These are phyloP conservation scores for Piper betle DNA, from an alignment of 164 flowering plant species.

Conservation along the genomic window DNA sequence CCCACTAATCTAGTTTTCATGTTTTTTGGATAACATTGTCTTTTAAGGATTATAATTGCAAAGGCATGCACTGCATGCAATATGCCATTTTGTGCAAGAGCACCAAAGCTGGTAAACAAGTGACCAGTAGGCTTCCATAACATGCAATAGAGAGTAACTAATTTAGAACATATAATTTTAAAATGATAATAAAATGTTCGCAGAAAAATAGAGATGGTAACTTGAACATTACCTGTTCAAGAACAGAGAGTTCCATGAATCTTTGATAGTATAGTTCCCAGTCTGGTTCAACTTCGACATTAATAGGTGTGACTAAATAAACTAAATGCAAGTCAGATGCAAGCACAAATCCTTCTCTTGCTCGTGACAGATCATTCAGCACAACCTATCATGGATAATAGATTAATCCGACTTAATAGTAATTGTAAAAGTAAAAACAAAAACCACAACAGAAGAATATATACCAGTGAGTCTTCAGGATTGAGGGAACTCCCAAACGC, in stretches of 20 bases:
- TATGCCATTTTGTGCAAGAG: too few species aligned
- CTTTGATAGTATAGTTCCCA: constrained; percentile 91
- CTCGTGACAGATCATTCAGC: constrained; percentile 86
- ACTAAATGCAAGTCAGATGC: constrained; percentile 97
- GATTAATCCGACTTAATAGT: neutral
- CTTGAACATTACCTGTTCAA: constrained; percentile 59
- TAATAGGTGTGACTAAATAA: constrained; percentile 84
- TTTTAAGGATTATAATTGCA: too few species aligned
- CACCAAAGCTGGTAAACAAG: too few species aligned
- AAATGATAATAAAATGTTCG: neutral
- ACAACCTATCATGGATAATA: constrained; percentile 43
- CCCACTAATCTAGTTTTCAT: too few species aligned
- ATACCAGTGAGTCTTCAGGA: constrained; percentile 98
- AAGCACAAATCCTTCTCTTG: constrained; percentile 94
- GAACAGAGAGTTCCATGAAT: constrained; percentile 70
- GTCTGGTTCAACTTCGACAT: constrained; percentile 93
- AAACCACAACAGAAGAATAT: neutral
- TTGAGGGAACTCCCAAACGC: constrained; percentile 90
- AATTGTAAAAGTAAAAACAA: neutral
- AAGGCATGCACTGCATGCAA: too few species aligned
- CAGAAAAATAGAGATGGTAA: neutral
- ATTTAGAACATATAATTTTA: too few species aligned
- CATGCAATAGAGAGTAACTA: too few species aligned
- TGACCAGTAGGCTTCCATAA: too few species aligned
- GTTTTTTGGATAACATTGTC: too few species aligned